A percentile compares a stretch with the other conserved stretches of the same genome.
Evolutionary conservation across 192 early-diverging fungal species (phyloP).

Genomic region (Backusella circina): DNA sequence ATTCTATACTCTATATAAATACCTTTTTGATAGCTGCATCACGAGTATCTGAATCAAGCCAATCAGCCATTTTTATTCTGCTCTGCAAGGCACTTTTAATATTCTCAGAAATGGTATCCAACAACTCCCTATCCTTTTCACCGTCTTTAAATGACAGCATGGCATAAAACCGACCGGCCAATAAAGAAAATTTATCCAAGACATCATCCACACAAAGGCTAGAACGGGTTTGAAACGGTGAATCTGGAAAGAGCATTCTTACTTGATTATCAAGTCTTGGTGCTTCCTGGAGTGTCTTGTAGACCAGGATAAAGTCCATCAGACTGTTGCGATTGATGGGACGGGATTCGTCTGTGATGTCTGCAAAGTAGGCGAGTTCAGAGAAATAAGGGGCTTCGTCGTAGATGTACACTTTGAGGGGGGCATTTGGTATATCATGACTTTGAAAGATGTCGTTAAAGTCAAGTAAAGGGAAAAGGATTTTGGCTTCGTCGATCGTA

Average conservation of each 20-base stretch:
- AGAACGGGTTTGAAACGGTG: slow-evolving; percentile 3
- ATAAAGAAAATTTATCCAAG: slow-evolving; percentile 11
- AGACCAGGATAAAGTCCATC: background rate
- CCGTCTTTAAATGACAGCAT: slow-evolving; percentile 35
- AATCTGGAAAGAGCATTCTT: background rate
- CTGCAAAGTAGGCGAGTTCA: background rate
- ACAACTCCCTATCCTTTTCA: slow-evolving; percentile 36
- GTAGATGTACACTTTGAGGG: background rate
- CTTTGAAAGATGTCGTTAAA: background rate
- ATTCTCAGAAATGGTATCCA: slow-evolving; percentile 35
- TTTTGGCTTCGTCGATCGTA: background rate
- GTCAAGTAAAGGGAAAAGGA: background rate
- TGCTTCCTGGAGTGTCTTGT: background rate
- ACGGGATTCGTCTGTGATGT: background rate
- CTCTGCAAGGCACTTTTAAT: slow-evolving; percentile 33
- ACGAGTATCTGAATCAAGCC: slow-evolving; percentile 44
- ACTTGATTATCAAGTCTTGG: background rate
- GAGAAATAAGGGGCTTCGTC: background rate
- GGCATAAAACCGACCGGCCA: slow-evolving; percentile 44
- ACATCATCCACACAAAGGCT: slow-evolving; percentile 5
- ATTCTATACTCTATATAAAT: background rate
- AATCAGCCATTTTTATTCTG: slow-evolving; percentile 31
- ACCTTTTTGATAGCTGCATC: slow-evolving; percentile 38
- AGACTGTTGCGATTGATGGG: background rate
- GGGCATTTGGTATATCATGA: background rate